Conservation (phyloP, 139 green algal species). For the Volvox reticuliferus region DNA sequence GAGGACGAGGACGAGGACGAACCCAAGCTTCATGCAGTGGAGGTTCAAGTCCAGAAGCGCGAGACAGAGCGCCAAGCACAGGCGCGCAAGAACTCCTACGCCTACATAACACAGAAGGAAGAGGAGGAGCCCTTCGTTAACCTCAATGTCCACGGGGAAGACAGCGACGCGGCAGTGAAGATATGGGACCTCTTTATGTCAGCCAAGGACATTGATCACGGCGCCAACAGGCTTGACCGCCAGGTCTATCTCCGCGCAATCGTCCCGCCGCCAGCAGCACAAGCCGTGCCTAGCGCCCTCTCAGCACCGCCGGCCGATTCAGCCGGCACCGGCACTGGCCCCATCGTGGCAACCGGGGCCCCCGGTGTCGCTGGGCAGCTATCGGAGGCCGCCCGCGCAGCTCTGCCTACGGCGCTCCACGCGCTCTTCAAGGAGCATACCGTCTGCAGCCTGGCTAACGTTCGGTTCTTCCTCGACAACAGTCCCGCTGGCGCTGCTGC, state of each 20-base stretch:
- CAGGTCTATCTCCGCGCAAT: conserved; percentile 25
- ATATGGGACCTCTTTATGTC: conserved; percentile 50
- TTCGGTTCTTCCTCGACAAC: conserved; percentile 49
- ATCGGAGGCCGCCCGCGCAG: conserved; percentile 15
- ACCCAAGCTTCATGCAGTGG: conserved; percentile 50
- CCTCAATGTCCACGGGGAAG: conserved; percentile 44
- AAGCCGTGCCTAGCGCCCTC: not conserved
- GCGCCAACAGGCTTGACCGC: conserved; percentile 3
- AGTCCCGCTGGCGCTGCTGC: not conserved
- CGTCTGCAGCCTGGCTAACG: conserved; percentile 54
- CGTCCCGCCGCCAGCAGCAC: conserved; percentile 11
- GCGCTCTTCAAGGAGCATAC: conserved; percentile 55
- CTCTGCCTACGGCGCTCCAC: conserved; percentile 31
- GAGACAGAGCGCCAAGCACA: conserved; percentile 89
- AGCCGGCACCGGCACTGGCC: not conserved
- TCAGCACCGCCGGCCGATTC: not conserved
- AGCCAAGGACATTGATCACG: conserved; percentile 32
- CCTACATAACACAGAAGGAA: conserved; percentile 62
- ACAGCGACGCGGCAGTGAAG: conserved; percentile 20
- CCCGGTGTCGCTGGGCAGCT: conserved; percentile 3
- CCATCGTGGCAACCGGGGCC: not conserved
- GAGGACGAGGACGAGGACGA: conserved; percentile 64
- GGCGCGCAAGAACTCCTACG: conserved; percentile 60
- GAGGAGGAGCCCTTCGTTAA: conserved; percentile 61
- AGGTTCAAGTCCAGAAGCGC: conserved; percentile 76